Conservation (phyloP, 352 stramenopile genomes). For the Phytophthora pseudosyringae region DNA sequence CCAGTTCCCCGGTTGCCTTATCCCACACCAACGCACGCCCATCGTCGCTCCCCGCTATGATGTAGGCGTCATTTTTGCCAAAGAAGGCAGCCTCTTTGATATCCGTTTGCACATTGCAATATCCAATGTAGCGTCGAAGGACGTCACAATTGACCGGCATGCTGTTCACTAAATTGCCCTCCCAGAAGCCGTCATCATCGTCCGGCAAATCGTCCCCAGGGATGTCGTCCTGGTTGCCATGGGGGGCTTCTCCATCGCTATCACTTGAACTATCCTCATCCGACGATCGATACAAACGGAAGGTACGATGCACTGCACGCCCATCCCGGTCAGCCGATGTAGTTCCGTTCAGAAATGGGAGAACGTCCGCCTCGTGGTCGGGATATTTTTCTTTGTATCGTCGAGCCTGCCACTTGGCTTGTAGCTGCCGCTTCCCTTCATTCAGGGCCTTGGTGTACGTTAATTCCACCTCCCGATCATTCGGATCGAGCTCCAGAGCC, state of each 20-base stretch:
- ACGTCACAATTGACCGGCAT: conserved; percentile 66
- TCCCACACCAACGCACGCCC: conserved; percentile 89
- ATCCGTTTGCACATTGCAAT: conserved; percentile 90
- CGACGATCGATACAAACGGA: conserved; percentile 28
- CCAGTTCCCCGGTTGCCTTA: conserved; percentile 76
- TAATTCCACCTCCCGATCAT: conserved; percentile 54
- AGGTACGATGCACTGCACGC: conserved; percentile 6
- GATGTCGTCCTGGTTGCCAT: conserved; percentile 18
- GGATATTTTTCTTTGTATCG: conserved; percentile 60
- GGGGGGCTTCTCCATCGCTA: conserved; percentile 31
- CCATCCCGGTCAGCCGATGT: background rate
- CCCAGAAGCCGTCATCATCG: conserved; percentile 63
- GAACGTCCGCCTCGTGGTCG: conserved; percentile 50
- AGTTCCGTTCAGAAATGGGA: conserved; percentile 32
- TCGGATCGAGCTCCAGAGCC: conserved; percentile 58
- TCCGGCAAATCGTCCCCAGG: conserved; percentile 30
- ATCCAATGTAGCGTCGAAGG: conserved; percentile 81
- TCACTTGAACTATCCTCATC: conserved; percentile 39
- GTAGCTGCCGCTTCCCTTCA: conserved; percentile 41
- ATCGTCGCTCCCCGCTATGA: conserved; percentile 90
- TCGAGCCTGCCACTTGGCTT: conserved; percentile 50
- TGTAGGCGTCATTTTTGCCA: conserved; percentile 83
- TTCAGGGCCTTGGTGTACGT: conserved; percentile 69
- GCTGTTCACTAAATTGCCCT: conserved; percentile 42
- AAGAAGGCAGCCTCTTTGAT: conserved; percentile 93